Percentiles rank a stretch among this genome's conserved stretches.
phyloP scores from a whole-genome alignment of 2,329 filamentous ascomycete species.

The Fusarium nodosum region DNA sequence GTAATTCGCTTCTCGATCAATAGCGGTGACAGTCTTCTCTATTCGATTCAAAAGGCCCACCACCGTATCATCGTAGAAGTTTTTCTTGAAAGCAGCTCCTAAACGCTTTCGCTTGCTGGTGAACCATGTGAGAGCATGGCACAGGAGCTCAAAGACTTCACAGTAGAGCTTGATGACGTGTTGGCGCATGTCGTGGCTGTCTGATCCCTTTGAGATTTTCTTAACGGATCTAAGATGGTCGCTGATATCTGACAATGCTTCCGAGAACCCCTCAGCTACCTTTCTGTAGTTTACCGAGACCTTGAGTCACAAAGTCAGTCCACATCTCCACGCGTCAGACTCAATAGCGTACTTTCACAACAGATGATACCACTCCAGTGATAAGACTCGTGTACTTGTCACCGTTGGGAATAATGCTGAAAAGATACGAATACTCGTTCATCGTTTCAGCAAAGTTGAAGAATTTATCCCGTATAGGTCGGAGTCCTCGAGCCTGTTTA shows the following conservation, averaged over 20 bases:
- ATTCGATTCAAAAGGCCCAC: not conserved
- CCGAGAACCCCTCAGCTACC: not conserved
- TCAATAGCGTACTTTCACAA: not conserved
- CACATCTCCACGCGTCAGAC: fast-evolving
- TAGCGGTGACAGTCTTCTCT: not conserved
- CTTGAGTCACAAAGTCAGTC: not conserved
- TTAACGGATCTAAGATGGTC: not conserved
- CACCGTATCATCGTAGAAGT: not conserved
- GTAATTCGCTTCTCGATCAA: not conserved
- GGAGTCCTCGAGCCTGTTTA: not conserved
- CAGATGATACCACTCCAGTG: not conserved
- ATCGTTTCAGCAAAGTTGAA: not conserved
- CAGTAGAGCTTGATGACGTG: not conserved
- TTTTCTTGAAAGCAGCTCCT: not conserved
- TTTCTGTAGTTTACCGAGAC: not conserved
- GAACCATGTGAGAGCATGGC: not conserved
- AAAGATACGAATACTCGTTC: not conserved
- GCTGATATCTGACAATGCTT: not conserved
- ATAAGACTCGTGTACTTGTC: not conserved
- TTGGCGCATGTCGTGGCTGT: not conserved
- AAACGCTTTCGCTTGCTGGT: not conserved
- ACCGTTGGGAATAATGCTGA: not conserved
- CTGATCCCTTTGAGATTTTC: not conserved
- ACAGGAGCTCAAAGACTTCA: not conserved
- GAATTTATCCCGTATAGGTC: not conserved